Evolutionary conservation across 495 filamentous ascomycete genomes (phyloP), one percentile per base, ranked within the genome.

Genomic region (Penicillium salamii): DNA sequence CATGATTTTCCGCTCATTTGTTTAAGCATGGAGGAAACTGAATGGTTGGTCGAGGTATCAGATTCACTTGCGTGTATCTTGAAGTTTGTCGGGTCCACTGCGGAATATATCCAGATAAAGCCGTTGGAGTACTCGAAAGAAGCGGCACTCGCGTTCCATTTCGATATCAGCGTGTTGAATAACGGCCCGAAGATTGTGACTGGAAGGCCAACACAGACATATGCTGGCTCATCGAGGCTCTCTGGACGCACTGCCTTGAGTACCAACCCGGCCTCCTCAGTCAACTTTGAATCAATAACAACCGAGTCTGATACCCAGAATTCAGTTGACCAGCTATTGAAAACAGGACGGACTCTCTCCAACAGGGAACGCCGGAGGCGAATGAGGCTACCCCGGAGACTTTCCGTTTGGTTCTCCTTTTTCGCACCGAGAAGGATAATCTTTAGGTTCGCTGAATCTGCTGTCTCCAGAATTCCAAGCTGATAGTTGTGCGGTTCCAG

Each of bases 251-350:
- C 15, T 2, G 36, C 36, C 36, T 35, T 13, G 12, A n/a, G 9
- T 17, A 49, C 26, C 36, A 21, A 41, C 13, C 32, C 21, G 5
- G 18, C 33, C 17, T 40, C 46, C 19, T 49, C 46, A 7, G 32
- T 49, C 12, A 37, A 49, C 20, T 26, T 39, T n/a, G 37, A 18
- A 42, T 49, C 46, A 20, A 42, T 33, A 20, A 49, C 28, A 36
- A 49, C 37, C 26, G 46, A 41, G 19, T 49, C 46, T 9, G 28
- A 49, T 17, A 49, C 38, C 46, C 46, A 49, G n/a, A n/a, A n/a
- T n/a, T 49, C 37, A 17, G 37, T 49, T 17, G 37, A 49, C 46
- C 46, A 42, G 37, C 38, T 14, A 12, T 49, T 21, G 18, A 34
- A 38, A 40, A 21, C 12, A 24, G 20, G 29, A 29, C 20, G 38